These are phyloP conservation scores for Rhodotorula sp. DNA, from an alignment of 1,284 basidiomycete genomes.

Conservation along the genomic window DNA sequence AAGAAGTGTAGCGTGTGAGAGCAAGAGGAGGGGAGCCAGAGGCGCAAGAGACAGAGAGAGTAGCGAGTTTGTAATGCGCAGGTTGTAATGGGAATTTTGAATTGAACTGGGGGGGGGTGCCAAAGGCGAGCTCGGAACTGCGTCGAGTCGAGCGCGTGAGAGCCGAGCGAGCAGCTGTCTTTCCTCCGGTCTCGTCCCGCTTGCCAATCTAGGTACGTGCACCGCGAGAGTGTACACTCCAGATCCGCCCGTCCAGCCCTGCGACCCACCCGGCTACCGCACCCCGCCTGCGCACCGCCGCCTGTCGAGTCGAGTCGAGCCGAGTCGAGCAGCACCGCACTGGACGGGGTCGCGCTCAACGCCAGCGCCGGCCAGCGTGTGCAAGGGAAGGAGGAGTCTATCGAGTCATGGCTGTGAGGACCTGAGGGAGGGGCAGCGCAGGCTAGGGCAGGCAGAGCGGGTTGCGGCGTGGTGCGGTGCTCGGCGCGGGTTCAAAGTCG, in stretches of 20 bases:
- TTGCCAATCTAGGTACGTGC: constrained; percentile 3
- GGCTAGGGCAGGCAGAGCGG: too few relatives aligned
- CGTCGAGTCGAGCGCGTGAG: not conserved
- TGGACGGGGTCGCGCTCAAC: too few relatives aligned
- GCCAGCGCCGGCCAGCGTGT: too few relatives aligned
- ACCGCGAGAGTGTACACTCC: not conserved
- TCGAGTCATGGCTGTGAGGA: too few relatives aligned
- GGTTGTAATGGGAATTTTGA: not conserved
- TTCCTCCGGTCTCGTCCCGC: constrained; percentile 6
- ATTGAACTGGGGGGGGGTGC: not conserved
- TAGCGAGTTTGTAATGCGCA: not conserved
- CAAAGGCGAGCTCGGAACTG: not conserved
- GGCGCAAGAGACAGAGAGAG: not conserved
- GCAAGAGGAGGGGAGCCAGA: too few relatives aligned
- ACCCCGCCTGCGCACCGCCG: not conserved
- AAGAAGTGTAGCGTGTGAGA: not conserved
- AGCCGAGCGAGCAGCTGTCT: not conserved
- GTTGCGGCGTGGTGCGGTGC: too few relatives aligned
- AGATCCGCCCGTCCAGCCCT: not conserved
- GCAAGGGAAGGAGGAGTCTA: too few relatives aligned
- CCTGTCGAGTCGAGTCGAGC: not conserved
- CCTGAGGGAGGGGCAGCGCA: too few relatives aligned
- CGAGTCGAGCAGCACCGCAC: not conserved
- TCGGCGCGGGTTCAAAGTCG: too few relatives aligned
- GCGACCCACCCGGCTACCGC: not conserved